A percentile compares a stretch with the other conserved stretches of the same genome.
phyloP scores from a whole-genome alignment of 495 filamentous ascomycete species.

The Penicillium cinerascens region DNA sequence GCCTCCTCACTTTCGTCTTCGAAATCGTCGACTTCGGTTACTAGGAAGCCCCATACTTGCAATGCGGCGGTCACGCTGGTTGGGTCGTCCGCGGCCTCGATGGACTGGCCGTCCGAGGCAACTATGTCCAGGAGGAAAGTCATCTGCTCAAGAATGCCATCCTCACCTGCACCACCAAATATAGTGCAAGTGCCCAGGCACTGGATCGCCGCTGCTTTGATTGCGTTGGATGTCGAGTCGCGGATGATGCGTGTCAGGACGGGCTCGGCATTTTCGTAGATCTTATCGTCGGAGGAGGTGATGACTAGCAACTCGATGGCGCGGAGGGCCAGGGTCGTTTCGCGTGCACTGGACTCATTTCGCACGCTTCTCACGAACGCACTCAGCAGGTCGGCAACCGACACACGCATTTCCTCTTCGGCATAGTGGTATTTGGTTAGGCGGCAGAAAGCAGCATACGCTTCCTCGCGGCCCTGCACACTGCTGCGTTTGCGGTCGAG shows the following conservation, averaged over 20 bases:
- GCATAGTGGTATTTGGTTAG: slow-evolving; percentile 72
- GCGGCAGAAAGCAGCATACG: slow-evolving; percentile 64
- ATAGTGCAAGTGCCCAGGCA: slow-evolving; percentile 68
- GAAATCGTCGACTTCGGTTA: slow-evolving; percentile 78
- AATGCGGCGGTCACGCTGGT: slow-evolving; percentile 79
- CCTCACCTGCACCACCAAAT: slow-evolving; percentile 72
- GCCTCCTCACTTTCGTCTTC: slow-evolving; percentile 67
- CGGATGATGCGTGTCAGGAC: slow-evolving; percentile 66
- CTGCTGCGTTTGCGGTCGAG: slow-evolving; percentile 83
- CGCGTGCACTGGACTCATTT: slow-evolving; percentile 65
- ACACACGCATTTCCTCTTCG: slow-evolving; percentile 59
- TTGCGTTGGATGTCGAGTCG: slow-evolving; percentile 59
- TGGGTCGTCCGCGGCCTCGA: slow-evolving; percentile 70
- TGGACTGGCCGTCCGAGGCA: slow-evolving; percentile 73
- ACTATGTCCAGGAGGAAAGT: slow-evolving; percentile 81
- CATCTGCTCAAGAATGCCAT: slow-evolving; percentile 72
- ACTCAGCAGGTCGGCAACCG: slow-evolving; percentile 61
- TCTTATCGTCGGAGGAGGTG: slow-evolving; percentile 64
- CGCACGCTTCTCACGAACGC: slow-evolving; percentile 73
- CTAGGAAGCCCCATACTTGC: slow-evolving; percentile 84
- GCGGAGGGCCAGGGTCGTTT: slow-evolving; percentile 66
- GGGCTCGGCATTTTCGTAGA: slow-evolving; percentile 62
- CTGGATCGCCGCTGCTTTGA: slow-evolving; percentile 75
- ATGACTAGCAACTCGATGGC: slow-evolving; percentile 75
- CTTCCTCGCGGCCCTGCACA: slow-evolving; percentile 72